phyloP scores from a whole-genome alignment of 139 green algal species.

The Micractinium sp. region DNA sequence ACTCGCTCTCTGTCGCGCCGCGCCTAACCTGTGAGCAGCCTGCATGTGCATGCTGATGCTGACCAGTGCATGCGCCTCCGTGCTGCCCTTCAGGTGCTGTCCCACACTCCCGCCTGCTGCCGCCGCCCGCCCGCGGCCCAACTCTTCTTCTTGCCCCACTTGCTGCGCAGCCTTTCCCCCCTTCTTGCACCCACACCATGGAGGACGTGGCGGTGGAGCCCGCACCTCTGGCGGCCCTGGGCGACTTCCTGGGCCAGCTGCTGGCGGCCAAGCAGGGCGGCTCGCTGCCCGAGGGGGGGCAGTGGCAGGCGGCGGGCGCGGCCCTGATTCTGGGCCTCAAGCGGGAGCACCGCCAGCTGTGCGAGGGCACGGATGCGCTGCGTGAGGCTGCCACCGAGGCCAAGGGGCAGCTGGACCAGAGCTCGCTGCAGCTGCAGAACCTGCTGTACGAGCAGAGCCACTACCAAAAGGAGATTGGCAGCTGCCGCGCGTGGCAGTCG shows the following conservation, averaged over 20 bases:
- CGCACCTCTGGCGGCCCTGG: neutral
- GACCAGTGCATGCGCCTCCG: too few species aligned
- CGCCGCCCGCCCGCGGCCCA: too few species aligned
- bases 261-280: slow-evolving; percentile 18
- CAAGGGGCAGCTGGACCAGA: slow-evolving; percentile 64
- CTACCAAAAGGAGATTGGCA: slow-evolving; percentile 77
- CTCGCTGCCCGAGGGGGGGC: neutral
- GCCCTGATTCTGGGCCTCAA: slow-evolving; percentile 35
- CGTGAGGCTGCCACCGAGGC: slow-evolving; percentile 60
- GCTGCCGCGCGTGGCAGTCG: slow-evolving; percentile 67
- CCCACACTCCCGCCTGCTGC: too few species aligned
- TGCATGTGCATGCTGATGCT: too few species aligned
- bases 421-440: slow-evolving; percentile 71
- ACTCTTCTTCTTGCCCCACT: too few species aligned
- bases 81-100: too few species aligned
- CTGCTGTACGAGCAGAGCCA: slow-evolving; percentile 77
- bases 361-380: slow-evolving; percentile 52
- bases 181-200: neutral
- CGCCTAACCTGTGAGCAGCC: too few species aligned
- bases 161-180: too few species aligned
- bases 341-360: slow-evolving; percentile 32
- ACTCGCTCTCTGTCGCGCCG: too few species aligned
- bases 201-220: neutral
- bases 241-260: slow-evolving; percentile 4
- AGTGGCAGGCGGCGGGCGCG: neutral